Evolutionary conservation across 2,329 filamentous ascomycete genomes (phyloP), one percentile per base, ranked within the genome.

Genomic region (Fusarium torulosum): DNA sequence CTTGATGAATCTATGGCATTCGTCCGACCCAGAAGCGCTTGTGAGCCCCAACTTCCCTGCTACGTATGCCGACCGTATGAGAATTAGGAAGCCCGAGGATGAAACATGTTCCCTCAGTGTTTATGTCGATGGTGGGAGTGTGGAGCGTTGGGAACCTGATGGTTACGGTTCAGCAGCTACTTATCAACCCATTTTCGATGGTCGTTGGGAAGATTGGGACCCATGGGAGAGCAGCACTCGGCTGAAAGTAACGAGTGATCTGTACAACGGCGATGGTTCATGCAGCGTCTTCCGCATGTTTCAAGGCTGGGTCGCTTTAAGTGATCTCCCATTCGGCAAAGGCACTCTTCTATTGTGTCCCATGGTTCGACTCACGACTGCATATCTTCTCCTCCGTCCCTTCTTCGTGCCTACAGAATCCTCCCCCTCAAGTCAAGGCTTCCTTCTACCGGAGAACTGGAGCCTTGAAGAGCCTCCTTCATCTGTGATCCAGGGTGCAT

Each of bases 221-320:
- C 87, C 91, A 0, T 94, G 90, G 86, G 91, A 94, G 75, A 86
- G 86, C 8, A 87, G 85, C 66, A 85, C 86, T 60, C 85, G 92
- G 14, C 79, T 93, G 1, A 80, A 81, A 2, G 89, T 89, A 10
- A 83, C 85, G 4, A 87, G 88, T 69, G 91, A 94, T 75, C 76
- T 94, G 21, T 93, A 94, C 75, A 85, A 91, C 57, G 90, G 90
- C 9, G 86, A 90, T 1, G 91, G 91, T 3, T 88, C 88, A 10
- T 94, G 91, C 76, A 88, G 83, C 49, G 90, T 92, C 78, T 91
- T 94, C 75, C 85, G 92, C 49, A 91, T 93, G 84, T 91, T 91
- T 74, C 91, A 95, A 75, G 92, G 91, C 51, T 93, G 91, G 90
- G 77, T 95, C 15, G 83, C 84, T 27, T 86, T 95, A 78, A 89